Percentiles rank a stretch among this genome's conserved stretches.
Conservation (phyloP, 192 early-diverging fungal genomes). For the Helicostylum pulchrum region DNA sequence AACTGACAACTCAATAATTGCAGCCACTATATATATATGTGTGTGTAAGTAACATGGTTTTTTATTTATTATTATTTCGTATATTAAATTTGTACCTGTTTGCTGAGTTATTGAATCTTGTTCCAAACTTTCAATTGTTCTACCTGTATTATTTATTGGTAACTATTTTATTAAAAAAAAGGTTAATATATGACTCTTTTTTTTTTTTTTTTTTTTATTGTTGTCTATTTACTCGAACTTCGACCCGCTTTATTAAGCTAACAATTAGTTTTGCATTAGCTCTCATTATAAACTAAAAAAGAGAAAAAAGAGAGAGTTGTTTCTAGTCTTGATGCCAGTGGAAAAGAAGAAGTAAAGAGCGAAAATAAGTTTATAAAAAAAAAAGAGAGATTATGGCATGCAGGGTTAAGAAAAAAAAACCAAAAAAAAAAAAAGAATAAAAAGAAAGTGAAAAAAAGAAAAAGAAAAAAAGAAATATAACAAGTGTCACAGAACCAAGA, state of each 20-base stretch:
- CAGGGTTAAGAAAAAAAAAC: constrained; percentile 7
- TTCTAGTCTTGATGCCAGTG: background rate
- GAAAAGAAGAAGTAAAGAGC: constrained; percentile 8
- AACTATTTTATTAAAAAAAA: constrained; percentile 11
- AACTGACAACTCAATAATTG: constrained; percentile 27
- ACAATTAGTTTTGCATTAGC: constrained; percentile 24
- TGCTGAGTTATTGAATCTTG: constrained; percentile 31
- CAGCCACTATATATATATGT: constrained; percentile 17
- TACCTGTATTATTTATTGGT: constrained; percentile 25
- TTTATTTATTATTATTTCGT: background rate
- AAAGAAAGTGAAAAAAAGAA: background rate
- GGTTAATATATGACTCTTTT: background rate
- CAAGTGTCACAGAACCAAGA: background rate
- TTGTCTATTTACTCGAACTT: constrained; percentile 17
- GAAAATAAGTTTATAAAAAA: no score
- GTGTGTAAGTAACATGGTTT: background rate
- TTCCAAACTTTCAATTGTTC: constrained; percentile 22
- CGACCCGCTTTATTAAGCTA: constrained; percentile 25
- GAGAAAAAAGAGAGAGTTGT: background rate
- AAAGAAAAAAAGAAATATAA: background rate
- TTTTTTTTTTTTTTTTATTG: background rate
- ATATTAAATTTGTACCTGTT: constrained; percentile 20
- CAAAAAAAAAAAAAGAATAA: constrained; percentile 6
- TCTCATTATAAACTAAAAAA: constrained; percentile 3
- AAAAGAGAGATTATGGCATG: background rate